A percentile compares a stretch with the other conserved stretches of the same genome.
Conservation (phyloP, 441 rosid genomes). For the Mallotus repandus region DNA sequence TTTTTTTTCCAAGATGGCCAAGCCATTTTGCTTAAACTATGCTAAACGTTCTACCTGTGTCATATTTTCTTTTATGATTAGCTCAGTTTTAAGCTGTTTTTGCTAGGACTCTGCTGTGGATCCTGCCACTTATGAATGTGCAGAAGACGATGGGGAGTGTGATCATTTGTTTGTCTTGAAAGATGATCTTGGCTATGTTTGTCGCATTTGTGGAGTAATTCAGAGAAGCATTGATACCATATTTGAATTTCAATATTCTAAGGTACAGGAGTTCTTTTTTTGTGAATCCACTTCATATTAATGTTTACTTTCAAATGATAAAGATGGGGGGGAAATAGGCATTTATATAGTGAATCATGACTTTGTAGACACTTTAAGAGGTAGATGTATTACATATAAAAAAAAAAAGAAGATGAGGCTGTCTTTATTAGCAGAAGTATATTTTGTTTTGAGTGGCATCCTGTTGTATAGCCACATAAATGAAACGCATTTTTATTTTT, state of each 20-base stretch:
- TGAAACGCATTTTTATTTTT: not conserved
- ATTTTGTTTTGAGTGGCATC: not conserved
- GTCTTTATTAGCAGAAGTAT: not conserved
- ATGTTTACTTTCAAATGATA: not conserved
- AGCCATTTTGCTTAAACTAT: not conserved
- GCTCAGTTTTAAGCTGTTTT: not conserved
- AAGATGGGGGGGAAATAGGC: not conserved
- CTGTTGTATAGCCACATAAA: not conserved
- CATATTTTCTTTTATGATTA: not conserved
- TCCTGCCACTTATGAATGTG: conserved; percentile 31
- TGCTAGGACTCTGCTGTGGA: conserved; percentile 41
- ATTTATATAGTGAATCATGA: not conserved
- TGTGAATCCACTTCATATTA: not conserved
- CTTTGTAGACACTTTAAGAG: not conserved
- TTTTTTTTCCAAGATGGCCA: not conserved
- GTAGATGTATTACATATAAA: not conserved
- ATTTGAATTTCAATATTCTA: not conserved
- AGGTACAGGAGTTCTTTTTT: conserved; percentile 38
- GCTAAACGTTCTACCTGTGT: not conserved
- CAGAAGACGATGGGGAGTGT: conserved; percentile 44
- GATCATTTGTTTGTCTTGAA: conserved; percentile 58
- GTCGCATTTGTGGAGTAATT: conserved; percentile 69
- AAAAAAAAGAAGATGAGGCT: not conserved
- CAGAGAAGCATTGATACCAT: conserved; percentile 32
- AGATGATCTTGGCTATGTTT: conserved; percentile 74